Evolutionary conservation across 352 stramenopile genomes (phyloP).

Genomic region (Globisporangium uncinulatum): DNA sequence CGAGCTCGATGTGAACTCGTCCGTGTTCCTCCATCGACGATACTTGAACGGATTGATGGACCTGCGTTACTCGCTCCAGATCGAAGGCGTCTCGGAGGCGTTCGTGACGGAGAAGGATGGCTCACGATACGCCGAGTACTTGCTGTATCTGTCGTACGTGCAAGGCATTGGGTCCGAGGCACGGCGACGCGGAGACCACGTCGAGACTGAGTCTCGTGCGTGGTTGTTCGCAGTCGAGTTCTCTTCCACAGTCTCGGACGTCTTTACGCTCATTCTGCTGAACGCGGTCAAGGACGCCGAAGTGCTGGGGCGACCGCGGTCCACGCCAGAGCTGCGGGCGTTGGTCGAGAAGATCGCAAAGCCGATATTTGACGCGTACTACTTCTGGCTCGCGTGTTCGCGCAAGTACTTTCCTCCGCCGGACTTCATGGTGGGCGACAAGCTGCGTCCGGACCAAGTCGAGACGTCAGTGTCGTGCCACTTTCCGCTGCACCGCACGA

Average conservation of each 20-base stretch:
- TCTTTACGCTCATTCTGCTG: slow-evolving; percentile 73
- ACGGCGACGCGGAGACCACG: slow-evolving; percentile 59
- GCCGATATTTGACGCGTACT: slow-evolving; percentile 69
- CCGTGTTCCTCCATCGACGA: slow-evolving; percentile 90
- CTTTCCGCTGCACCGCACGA: slow-evolving; percentile 70
- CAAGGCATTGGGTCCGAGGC: slow-evolving; percentile 68
- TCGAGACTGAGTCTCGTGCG: slow-evolving; percentile 70
- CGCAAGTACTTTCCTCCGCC: slow-evolving; percentile 72
- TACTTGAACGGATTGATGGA: slow-evolving; percentile 97
- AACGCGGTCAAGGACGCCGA: slow-evolving; percentile 64
- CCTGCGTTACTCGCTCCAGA: slow-evolving; percentile 97
- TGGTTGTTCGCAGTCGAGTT: slow-evolving; percentile 84
- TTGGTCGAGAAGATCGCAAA: slow-evolving; percentile 52
- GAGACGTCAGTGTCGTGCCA: slow-evolving; percentile 70
- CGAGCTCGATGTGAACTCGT: slow-evolving; percentile 79
- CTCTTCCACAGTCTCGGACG: slow-evolving; percentile 75
- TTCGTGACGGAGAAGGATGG: slow-evolving; percentile 83
- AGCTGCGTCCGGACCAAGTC: slow-evolving; percentile 45
- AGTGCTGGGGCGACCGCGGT: slow-evolving; percentile 11
- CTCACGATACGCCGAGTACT: slow-evolving; percentile 44
- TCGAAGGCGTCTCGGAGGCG: slow-evolving; percentile 90
- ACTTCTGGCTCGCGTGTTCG: slow-evolving; percentile 72
- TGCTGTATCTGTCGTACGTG: slow-evolving; percentile 71
- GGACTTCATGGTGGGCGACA: slow-evolving; percentile 53
- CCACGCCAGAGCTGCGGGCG: slow-evolving; percentile 12